Percentiles rank a stretch among this genome's conserved stretches.
phyloP scores from a whole-genome alignment of 345 rosid genomes.

The Camelina laxa region DNA sequence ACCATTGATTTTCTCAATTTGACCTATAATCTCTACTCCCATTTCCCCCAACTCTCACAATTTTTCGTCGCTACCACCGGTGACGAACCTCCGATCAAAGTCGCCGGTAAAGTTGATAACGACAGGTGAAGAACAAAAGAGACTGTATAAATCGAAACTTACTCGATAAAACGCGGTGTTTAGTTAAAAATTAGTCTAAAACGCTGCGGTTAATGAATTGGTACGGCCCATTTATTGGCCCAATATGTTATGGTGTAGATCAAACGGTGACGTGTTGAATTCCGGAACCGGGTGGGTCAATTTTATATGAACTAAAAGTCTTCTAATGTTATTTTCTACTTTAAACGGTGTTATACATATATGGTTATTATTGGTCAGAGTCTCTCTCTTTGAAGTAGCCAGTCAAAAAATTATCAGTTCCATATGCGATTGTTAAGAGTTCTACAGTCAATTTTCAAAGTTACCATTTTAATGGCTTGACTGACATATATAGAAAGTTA shows the following conservation, averaged over 20 bases:
- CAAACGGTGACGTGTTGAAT: neutral
- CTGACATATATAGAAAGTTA: neutral
- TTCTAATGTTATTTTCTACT: too few relatives aligned
- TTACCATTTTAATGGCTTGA: neutral
- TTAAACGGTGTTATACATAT: too few relatives aligned
- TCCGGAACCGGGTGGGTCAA: neutral
- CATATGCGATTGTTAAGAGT: neutral
- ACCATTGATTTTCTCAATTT: constrained; percentile 69
- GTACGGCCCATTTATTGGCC: neutral
- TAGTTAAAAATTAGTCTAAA: neutral
- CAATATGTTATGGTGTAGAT: neutral
- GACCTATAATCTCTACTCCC: constrained; percentile 69
- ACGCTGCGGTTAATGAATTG: neutral
- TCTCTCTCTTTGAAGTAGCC: neutral
- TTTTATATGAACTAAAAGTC: too few relatives aligned
- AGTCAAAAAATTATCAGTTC: neutral
- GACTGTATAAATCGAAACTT: neutral
- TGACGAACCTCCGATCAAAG: constrained; percentile 1
- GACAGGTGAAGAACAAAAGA: constrained; percentile 1
- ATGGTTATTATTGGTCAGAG: too few relatives aligned
- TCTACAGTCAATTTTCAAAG: constrained; percentile 18
- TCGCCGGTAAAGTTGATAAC: constrained; percentile 2
- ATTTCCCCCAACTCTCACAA: constrained; percentile 33
- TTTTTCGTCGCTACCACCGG: neutral
- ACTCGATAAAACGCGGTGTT: neutral